phyloP scores from a whole-genome alignment of 345 rosid genomes.

The Psidium friedrichsthalianum region DNA sequence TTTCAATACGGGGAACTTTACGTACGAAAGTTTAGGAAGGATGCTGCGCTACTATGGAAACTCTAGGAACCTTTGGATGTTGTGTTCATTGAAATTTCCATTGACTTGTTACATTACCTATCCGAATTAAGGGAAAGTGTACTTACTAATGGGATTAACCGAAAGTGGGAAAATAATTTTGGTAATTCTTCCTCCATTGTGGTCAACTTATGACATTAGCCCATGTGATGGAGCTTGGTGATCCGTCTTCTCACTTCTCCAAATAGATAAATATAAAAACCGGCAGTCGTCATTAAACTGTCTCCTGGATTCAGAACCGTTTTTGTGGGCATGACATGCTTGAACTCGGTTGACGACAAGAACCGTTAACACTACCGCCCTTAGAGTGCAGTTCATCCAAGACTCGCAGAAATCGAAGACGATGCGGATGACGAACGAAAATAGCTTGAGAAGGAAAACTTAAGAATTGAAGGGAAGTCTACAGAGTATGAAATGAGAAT shows the following conservation, averaged over 20 bases:
- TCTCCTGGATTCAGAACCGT: background rate
- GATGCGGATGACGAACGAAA: background rate
- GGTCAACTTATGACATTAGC: background rate
- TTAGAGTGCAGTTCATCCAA: background rate
- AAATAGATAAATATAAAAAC: background rate
- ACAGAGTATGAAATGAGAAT: background rate
- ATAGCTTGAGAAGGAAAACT: background rate
- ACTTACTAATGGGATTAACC: background rate
- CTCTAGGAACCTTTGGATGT: background rate
- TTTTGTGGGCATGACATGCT: background rate
- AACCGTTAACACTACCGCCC: background rate
- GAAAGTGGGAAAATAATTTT: background rate
- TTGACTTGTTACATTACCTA: background rate
- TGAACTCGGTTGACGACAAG: background rate
- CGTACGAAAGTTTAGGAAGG: background rate
- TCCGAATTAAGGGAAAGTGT: background rate
- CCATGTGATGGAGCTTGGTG: background rate
- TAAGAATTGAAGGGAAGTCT: too few relatives aligned
- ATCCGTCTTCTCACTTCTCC: background rate
- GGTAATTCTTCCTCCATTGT: background rate
- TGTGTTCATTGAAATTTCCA: background rate
- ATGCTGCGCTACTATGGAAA: background rate
- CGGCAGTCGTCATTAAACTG: background rate
- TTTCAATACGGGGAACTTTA: background rate
- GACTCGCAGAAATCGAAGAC: background rate